Evolutionary conservation across 345 rosid species (phyloP).

Genomic region (Syzygium aqueum): DNA sequence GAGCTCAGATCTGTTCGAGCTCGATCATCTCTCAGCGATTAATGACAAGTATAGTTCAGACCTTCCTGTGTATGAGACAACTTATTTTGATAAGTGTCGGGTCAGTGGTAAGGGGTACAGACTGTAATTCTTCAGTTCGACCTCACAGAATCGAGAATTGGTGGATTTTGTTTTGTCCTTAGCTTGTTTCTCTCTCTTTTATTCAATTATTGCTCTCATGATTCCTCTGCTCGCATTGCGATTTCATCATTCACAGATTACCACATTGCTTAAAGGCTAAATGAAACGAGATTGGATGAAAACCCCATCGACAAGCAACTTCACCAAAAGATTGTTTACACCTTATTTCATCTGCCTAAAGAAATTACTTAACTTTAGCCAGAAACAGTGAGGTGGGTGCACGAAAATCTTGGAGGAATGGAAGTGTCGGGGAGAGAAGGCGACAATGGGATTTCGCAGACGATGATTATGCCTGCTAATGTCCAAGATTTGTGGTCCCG

Average conservation of each 20-base stretch:
- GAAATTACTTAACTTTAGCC: neutral
- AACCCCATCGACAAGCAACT: neutral
- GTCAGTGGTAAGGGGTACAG: slow-evolving; percentile 11
- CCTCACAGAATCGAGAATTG: neutral
- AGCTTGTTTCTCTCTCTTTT: neutral
- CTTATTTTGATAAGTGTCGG: slow-evolving; percentile 27
- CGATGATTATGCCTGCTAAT: neutral
- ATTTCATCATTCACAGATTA: neutral
- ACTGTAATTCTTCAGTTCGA: neutral
- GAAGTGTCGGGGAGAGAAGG: neutral
- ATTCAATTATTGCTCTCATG: neutral
- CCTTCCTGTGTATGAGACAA: slow-evolving; percentile 55
- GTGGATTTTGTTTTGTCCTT: neutral
- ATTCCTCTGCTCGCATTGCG: neutral
- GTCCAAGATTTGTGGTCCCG: slow-evolving; percentile 3
- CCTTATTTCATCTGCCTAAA: neutral
- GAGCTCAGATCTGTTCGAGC: slow-evolving; percentile 54
- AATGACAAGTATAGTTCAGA: slow-evolving; percentile 18
- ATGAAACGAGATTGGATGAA: neutral
- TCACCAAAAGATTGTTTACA: neutral
- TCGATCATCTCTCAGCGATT: slow-evolving; percentile 29
- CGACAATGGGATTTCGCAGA: neutral
- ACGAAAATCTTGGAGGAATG: neutral
- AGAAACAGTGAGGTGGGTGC: neutral
- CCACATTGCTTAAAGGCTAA: neutral